Evolutionary conservation across 345 rosid genomes (phyloP).

Genomic region (Aethionema arabicum): DNA sequence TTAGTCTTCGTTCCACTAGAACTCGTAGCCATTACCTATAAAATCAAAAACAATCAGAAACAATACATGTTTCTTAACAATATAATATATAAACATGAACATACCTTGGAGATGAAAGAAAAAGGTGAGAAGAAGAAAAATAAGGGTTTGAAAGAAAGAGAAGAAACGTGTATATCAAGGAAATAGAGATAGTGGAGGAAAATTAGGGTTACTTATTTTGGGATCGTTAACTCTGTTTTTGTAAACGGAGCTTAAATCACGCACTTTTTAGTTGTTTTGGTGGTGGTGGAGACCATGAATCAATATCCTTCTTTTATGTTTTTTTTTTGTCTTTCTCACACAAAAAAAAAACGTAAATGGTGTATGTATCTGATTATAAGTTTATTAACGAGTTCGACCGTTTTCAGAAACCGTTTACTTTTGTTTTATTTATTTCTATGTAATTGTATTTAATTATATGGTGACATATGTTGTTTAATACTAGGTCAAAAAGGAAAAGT

Average conservation of each 20-base stretch:
- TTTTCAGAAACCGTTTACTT: conserved; percentile 28
- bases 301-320: conserved; percentile 15
- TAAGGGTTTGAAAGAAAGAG: conserved; percentile 22
- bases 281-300: conserved; percentile 32
- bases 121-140: conserved; percentile 23
- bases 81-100: background rate
- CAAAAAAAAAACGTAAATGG: conserved; percentile 12
- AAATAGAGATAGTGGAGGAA: conserved; percentile 30
- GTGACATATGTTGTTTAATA: background rate
- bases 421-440: conserved; percentile 16
- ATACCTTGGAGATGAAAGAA: conserved; percentile 29
- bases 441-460: conserved; percentile 9
- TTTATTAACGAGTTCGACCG: conserved; percentile 28
- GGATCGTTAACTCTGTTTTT: conserved; percentile 31
- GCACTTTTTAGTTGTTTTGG: conserved; percentile 32
- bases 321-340: background rate
- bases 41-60: conserved; percentile 3
- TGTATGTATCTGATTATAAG: conserved; percentile 4
- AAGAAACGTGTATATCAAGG: conserved; percentile 40
- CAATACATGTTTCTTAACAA: too few relatives aligned
- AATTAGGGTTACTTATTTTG: conserved; percentile 32
- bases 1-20: conserved; percentile 24
- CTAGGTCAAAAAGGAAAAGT: too few relatives aligned
- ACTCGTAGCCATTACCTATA: conserved; percentile 45
- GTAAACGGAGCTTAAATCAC: conserved; percentile 37